Evolutionary conservation across 2,329 filamentous ascomycete species (phyloP).

Genomic region (Dactylellina cionopaga): DNA sequence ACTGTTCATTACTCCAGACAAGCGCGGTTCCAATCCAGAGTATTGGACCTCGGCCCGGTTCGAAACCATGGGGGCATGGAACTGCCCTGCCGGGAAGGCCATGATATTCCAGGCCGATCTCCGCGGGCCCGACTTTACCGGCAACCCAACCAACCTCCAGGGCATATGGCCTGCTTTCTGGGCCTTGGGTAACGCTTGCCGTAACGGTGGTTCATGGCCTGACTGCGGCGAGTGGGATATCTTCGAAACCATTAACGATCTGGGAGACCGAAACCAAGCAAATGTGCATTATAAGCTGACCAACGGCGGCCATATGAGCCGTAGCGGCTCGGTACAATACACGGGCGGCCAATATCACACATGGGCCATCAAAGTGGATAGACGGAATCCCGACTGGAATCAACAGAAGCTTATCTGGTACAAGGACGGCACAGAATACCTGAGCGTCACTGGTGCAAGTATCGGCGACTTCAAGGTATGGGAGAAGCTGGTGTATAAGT

Average conservation of each 20-base stretch:
- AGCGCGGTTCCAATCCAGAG: slow-evolving; percentile 54
- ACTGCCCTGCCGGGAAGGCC: slow-evolving; percentile 58
- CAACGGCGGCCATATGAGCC: slow-evolving; percentile 60
- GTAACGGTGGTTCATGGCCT: slow-evolving; percentile 62
- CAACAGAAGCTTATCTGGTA: slow-evolving; percentile 61
- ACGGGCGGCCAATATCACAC: slow-evolving; percentile 60
- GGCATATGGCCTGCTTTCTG: slow-evolving; percentile 65
- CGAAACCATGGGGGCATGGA: slow-evolving; percentile 61
- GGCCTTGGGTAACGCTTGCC: slow-evolving; percentile 62
- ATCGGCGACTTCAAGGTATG: slow-evolving; percentile 58
- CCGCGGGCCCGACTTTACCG: slow-evolving; percentile 61
- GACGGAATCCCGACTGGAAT: slow-evolving; percentile 55
- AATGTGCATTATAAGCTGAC: slow-evolving; percentile 62
- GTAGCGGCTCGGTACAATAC: slow-evolving; percentile 59
- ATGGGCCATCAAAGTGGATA: slow-evolving; percentile 59
- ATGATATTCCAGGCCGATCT: slow-evolving; percentile 62
- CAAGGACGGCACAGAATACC: slow-evolving; percentile 58
- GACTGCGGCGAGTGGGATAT: slow-evolving; percentile 64
- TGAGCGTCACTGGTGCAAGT: slow-evolving; percentile 57
- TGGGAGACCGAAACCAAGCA: slow-evolving; percentile 66
- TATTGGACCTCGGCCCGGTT: slow-evolving; percentile 64
- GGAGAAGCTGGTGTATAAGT: slow-evolving; percentile 57
- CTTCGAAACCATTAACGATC: slow-evolving; percentile 63
- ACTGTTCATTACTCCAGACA: slow-evolving; percentile 61
- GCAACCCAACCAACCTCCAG: slow-evolving; percentile 57